Conservation (phyloP, 1,139 yeast genomes). For the Hansenula lynferdii region DNA sequence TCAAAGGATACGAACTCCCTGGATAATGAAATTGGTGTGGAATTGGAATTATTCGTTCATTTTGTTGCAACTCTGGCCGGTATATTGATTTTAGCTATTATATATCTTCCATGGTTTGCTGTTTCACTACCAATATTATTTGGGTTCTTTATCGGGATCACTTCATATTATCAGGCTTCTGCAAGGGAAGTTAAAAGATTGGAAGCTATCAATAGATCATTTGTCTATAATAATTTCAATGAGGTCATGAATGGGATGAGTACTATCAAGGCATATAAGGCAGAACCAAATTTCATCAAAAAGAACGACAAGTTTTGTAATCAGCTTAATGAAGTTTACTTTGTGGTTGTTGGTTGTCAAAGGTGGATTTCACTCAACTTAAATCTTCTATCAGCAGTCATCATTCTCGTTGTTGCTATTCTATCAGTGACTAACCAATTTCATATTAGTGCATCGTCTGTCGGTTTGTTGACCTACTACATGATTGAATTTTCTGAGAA, state of each 20-base stretch:
- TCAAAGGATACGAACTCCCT: slow-evolving; percentile 81
- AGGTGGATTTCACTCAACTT: slow-evolving; percentile 73
- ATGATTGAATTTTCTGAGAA: slow-evolving; percentile 51
- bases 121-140: slow-evolving; percentile 59
- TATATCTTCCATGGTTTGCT: slow-evolving; percentile 75
- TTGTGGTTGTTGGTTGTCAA: slow-evolving; percentile 61
- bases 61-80: slow-evolving; percentile 53
- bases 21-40: slow-evolving; percentile 68
- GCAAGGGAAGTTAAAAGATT: slow-evolving; percentile 80
- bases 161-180: slow-evolving; percentile 68
- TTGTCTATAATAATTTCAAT: slow-evolving; percentile 71
- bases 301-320: slow-evolving; percentile 49
- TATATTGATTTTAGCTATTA: slow-evolving; percentile 59
- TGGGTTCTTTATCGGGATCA: slow-evolving; percentile 41
- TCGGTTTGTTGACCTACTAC: slow-evolving; percentile 69
- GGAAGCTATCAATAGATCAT: slow-evolving; percentile 73
- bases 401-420: slow-evolving; percentile 45
- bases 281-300: slow-evolving; percentile 43
- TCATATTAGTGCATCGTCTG: slow-evolving; percentile 59
- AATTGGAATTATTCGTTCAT: slow-evolving; percentile 44
- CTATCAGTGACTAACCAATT: slow-evolving; percentile 66
- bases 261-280: slow-evolving; percentile 63
- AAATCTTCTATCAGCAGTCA: slow-evolving; percentile 45
- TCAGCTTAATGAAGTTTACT: slow-evolving; percentile 69
- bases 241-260: slow-evolving; percentile 70